Evolutionary conservation across 257 asterid species (phyloP), one percentile per base, ranked within the genome.

Genomic region (Solanum chilense): DNA sequence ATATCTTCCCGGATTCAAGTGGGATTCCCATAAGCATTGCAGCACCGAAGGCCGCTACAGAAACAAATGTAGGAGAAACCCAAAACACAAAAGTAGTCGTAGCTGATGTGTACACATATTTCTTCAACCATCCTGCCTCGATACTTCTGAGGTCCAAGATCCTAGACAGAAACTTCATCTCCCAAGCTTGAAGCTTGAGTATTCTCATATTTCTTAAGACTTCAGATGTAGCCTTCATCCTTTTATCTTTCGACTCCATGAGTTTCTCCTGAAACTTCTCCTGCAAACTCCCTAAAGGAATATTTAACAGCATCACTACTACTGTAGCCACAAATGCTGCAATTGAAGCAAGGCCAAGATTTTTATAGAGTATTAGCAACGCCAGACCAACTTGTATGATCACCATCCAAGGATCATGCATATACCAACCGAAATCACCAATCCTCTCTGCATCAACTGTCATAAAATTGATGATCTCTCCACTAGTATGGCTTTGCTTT

Each of bases 121-220:
- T 95, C 41, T 69, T 91, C 90, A 97, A 91, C 99, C 99, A 97
- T 2, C 91, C 92, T 35, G 92, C 85, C 91, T 97, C 99, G 0
- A 58, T 91, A 44, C 90, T 91, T 85, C 99, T 90, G 35, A 92
- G 91, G 29, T 91, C 95, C 11, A 88, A 69, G 83, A 96, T 93
- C 84, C 88, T 97, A 4, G 95, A 90, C 15, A 97, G 92, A 70
- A 95, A 94, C 92, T 95, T 94, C 93, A 94, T 52, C 89, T 97
- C 99, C 99, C 99, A 95, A 29, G 98, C 96, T 87, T 97, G 99
- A 73, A 97, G 97, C 89, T 95, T 97, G 82, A 97, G 98, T 81
- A 95, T 94, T 88, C 98, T 93, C 98, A 97, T 97, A 91, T 94
- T 97, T 90, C 97, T 91, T 92, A 97, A 91, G 20, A 97, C 93